phyloP scores from a whole-genome alignment of 371 early-diverging fungal genomes.

The Mucor mucedo region DNA sequence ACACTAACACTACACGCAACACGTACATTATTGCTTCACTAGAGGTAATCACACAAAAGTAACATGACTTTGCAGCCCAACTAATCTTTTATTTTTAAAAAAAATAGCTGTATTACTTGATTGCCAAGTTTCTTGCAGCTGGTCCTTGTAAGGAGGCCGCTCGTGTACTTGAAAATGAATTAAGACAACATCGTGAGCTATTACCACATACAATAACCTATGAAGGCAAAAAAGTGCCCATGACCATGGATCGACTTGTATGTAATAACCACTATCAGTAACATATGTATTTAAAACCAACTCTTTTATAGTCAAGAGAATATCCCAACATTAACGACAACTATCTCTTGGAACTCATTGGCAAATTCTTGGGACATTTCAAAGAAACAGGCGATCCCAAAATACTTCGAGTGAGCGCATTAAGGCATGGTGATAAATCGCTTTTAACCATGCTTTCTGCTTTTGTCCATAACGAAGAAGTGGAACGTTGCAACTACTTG shows the following conservation, averaged over 20 bases:
- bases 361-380: slow-evolving; percentile 36
- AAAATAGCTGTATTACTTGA: slow-evolving; percentile 64
- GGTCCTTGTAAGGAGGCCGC: slow-evolving; percentile 63
- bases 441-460: slow-evolving; percentile 49
- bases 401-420: slow-evolving; percentile 36
- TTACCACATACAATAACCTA: slow-evolving; percentile 68
- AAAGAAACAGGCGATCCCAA: slow-evolving; percentile 43
- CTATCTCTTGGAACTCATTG: slow-evolving; percentile 33
- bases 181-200: slow-evolving; percentile 55
- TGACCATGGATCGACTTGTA: slow-evolving; percentile 66
- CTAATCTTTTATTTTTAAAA: not conserved
- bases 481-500: slow-evolving; percentile 31
- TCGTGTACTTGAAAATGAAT: slow-evolving; percentile 49
- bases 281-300: slow-evolving; percentile 2
- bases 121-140: slow-evolving; percentile 60
- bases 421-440: slow-evolving; percentile 49
- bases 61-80: not conserved
- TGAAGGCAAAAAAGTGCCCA: slow-evolving; percentile 61
- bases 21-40: not conserved
- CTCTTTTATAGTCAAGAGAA: slow-evolving; percentile 32
- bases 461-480: slow-evolving; percentile 32
- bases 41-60: not conserved
- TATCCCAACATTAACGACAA: slow-evolving; percentile 34
- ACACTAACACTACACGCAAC: not conserved
- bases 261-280: slow-evolving; percentile 8